Evolutionary conservation across 305 asterid genomes (phyloP).

Genomic region (Fraxinus paxiana): DNA sequence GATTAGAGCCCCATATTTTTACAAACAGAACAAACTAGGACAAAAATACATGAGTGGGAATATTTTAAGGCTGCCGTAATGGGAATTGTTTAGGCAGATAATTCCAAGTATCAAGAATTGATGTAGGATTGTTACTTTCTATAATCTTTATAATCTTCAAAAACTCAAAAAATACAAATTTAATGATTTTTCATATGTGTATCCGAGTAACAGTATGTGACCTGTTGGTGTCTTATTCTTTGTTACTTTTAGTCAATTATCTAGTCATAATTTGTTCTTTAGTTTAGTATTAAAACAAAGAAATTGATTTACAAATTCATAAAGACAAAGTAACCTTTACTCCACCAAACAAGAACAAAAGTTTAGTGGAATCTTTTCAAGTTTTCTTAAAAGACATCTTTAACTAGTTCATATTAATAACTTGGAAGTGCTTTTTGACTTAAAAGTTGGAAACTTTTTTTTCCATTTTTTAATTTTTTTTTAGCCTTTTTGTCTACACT

Average conservation of each 20-base stretch:
- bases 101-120: slow-evolving; percentile 13
- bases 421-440: background rate
- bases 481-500: background rate
- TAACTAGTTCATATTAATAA: background rate
- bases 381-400: background rate
- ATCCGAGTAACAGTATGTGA: slow-evolving; percentile 11
- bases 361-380: background rate
- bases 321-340: slow-evolving; percentile 25
- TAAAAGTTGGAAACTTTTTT: background rate
- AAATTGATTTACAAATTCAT: slow-evolving; percentile 12
- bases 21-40: background rate
- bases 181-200: slow-evolving; percentile 10
- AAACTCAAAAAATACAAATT: background rate
- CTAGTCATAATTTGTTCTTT: slow-evolving; percentile 40
- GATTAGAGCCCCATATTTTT: slow-evolving; percentile 17
- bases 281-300: background rate
- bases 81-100: slow-evolving; percentile 19
- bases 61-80: background rate
- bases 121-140: background rate
- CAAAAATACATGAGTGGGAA: background rate
- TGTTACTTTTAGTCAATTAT: slow-evolving; percentile 29
- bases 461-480: background rate
- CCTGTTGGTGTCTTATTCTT: slow-evolving; percentile 22
- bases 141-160: background rate
- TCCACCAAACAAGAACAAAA: background rate